Evolutionary conservation across 169 alveolate genomes (phyloP).

Genomic region (Eimeria brunetti): DNA sequence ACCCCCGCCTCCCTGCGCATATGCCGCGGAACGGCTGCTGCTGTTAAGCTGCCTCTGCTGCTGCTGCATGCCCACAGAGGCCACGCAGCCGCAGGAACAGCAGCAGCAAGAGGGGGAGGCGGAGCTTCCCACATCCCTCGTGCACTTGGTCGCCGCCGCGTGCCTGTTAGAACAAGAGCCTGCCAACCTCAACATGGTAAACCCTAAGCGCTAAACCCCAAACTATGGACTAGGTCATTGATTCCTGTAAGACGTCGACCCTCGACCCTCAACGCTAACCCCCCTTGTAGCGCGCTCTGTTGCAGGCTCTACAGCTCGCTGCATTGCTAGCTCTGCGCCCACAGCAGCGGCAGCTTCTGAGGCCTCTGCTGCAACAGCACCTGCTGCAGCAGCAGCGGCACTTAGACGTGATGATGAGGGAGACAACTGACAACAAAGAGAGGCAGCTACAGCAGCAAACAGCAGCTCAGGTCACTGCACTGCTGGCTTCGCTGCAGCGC

Average conservation of each 20-base stretch:
- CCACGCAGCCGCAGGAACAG: not conserved
- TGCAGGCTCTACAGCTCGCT: constrained; percentile 46
- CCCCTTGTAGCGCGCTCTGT: not conserved
- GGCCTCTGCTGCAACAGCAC: constrained; percentile 35
- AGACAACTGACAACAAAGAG: constrained; percentile 33
- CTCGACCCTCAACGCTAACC: constrained; percentile 22
- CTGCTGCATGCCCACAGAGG: constrained; percentile 66
- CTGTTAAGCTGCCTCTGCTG: constrained; percentile 35
- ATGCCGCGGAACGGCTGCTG: constrained; percentile 28
- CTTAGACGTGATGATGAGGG: constrained; percentile 6
- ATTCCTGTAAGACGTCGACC: not conserved
- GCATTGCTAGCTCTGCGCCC: constrained; percentile 38
- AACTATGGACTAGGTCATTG: too few relatives aligned
- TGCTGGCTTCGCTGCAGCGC: constrained; percentile 27
- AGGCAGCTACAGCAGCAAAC: constrained; percentile 58
- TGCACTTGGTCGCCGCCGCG: constrained; percentile 48
- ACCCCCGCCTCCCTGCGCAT: constrained; percentile 51
- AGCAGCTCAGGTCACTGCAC: not conserved
- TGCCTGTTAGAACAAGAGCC: constrained; percentile 50
- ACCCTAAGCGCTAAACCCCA: constrained; percentile 21
- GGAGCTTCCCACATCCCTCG: constrained; percentile 14
- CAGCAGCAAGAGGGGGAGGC: constrained; percentile 14
- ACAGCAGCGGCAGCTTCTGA: constrained; percentile 17
- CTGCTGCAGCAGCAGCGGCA: constrained; percentile 60
- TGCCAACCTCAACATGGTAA: constrained; percentile 57